phyloP scores from a whole-genome alignment of 495 filamentous ascomycete genomes.

The Hypoxylon trugodes region DNA sequence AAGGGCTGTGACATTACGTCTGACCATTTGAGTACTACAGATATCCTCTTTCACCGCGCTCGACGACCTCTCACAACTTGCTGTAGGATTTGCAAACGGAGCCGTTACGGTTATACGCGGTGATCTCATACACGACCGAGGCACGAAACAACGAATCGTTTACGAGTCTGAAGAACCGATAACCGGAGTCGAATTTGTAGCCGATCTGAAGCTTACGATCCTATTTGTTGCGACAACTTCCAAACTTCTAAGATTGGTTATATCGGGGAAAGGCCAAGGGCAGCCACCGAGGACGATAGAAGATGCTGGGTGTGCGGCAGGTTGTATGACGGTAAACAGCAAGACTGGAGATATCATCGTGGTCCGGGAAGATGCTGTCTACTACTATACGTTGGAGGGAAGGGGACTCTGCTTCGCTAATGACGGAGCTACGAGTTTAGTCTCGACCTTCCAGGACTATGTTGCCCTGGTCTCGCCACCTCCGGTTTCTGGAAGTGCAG shows the following conservation, averaged over 20 bases:
- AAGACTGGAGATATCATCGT: constrained; percentile 85
- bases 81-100: constrained; percentile 94
- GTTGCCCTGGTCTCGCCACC: constrained; percentile 89
- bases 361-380: constrained; percentile 91
- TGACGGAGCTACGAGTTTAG: constrained; percentile 86
- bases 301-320: constrained; percentile 85
- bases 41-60: constrained; percentile 89
- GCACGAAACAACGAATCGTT: constrained; percentile 94
- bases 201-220: constrained; percentile 69
- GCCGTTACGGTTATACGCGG: constrained; percentile 92
- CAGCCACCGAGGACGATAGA: constrained; percentile 89
- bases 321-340: constrained; percentile 89
- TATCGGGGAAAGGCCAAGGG: constrained; percentile 86
- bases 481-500: constrained; percentile 53
- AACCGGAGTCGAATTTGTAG: constrained; percentile 83
- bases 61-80: constrained; percentile 87
- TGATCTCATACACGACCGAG: constrained; percentile 93
- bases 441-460: constrained; percentile 85
- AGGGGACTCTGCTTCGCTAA: constrained; percentile 87
- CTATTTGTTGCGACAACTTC: constrained; percentile 93
- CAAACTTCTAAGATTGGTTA: constrained; percentile 84
- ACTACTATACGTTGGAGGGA: constrained; percentile 87
- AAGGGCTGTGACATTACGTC: not conserved
- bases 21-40: constrained; percentile 56
- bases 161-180: constrained; percentile 97